Evolutionary conservation across 495 filamentous ascomycete species (phyloP).

Genomic region (Glutinoglossum americanum): DNA sequence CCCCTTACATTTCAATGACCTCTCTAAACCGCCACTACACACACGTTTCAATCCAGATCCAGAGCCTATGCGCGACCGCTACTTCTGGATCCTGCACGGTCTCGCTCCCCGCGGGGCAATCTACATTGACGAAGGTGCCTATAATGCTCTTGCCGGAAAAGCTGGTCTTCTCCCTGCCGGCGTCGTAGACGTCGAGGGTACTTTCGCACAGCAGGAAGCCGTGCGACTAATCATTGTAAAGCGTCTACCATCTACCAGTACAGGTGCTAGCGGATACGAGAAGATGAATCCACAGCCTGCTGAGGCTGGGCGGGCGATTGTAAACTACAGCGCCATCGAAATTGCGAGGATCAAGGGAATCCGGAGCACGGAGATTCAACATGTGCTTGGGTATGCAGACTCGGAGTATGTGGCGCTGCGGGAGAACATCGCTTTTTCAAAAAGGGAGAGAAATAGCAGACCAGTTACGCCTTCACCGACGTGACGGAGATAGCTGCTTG

Average conservation of each 20-base stretch:
- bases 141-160: slow-evolving; percentile 53
- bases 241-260: slow-evolving; percentile 2
- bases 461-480: background rate
- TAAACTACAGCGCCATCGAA: slow-evolving; percentile 78
- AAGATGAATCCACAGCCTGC: slow-evolving; percentile 29
- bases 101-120: slow-evolving; percentile 79
- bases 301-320: slow-evolving; percentile 82
- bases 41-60: slow-evolving; percentile 82
- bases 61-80: slow-evolving; percentile 70
- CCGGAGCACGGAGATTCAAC: slow-evolving; percentile 57
- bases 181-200: slow-evolving; percentile 70
- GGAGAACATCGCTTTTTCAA: slow-evolving; percentile 69
- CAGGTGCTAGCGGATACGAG: slow-evolving; percentile 11
- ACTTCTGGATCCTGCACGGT: slow-evolving; percentile 93
- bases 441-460: slow-evolving; percentile 2
- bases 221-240: slow-evolving; percentile 59
- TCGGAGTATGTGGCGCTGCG: slow-evolving; percentile 83
- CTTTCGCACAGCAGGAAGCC: slow-evolving; percentile 78
- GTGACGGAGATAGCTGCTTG: background rate
- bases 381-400: slow-evolving; percentile 71
- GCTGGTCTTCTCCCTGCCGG: slow-evolving; percentile 83
- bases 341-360: slow-evolving; percentile 67
- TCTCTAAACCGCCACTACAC: slow-evolving; percentile 42
- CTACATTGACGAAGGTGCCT: slow-evolving; percentile 78
- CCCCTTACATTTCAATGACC: background rate